A percentile compares a stretch with the other conserved stretches of the same genome.
phyloP scores from a whole-genome alignment of 73 alveolate species.

The Paramecium tetraurelia region DNA sequence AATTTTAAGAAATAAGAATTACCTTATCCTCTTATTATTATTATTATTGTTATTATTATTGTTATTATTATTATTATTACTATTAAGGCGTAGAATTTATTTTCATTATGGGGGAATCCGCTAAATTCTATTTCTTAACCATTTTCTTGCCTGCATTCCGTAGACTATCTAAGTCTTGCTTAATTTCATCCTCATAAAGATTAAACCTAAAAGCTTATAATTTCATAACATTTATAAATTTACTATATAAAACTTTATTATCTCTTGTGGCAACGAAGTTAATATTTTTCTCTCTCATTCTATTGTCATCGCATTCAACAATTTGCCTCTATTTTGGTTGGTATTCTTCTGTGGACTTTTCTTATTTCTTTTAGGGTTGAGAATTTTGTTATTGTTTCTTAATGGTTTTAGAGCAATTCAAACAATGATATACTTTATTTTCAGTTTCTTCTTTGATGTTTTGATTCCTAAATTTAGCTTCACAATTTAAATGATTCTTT shows the following conservation, averaged over 20 bases:
- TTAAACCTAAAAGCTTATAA: not conserved
- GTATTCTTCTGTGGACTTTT: not conserved
- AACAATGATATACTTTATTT: not conserved
- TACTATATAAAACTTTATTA: conserved; percentile 17
- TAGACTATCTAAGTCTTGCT: not conserved
- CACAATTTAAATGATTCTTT: conserved; percentile 26
- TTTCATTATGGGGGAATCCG: not conserved
- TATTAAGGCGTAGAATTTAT: not conserved
- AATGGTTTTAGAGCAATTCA: not conserved
- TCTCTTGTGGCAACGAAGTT: conserved; percentile 9
- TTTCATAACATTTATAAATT: not conserved
- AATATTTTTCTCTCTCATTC: not conserved
- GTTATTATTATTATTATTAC: not conserved
- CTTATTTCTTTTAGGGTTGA: not conserved
- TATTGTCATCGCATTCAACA: not conserved
- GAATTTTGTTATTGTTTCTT: not conserved
- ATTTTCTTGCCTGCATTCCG: not conserved
- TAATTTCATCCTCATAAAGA: conserved; percentile 13
- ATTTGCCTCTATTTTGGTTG: not conserved
- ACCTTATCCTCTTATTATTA: not conserved
- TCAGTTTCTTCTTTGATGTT: not conserved
- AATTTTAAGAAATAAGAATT: not conserved
- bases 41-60: not conserved
- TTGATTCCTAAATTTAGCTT: conserved; percentile 14
- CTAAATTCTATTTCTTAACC: not conserved